phyloP scores from a whole-genome alignment of 148 eudicot genomes.

The Silene latifolia region DNA sequence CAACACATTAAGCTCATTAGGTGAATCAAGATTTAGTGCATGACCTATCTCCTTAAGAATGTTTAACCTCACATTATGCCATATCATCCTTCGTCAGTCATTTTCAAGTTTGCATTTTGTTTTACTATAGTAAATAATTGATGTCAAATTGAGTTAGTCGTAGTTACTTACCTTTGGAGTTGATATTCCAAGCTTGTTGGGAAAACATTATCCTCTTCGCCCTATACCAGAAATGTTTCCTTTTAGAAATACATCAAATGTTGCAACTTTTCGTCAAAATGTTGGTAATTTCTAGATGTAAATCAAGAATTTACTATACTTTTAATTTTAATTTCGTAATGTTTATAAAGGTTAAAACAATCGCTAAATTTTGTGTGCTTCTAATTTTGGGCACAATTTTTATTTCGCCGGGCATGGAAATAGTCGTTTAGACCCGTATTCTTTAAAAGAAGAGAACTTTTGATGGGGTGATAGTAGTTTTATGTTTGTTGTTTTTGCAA shows the following conservation, averaged over 20 bases:
- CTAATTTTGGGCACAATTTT: too few relatives aligned
- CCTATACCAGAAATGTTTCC: conserved; percentile 71
- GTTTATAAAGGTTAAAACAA: too few relatives aligned
- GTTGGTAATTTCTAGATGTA: too few relatives aligned
- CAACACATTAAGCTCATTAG: conserved; percentile 31
- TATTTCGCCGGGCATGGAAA: too few relatives aligned
- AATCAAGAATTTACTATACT: too few relatives aligned
- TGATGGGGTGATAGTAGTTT: too few relatives aligned
- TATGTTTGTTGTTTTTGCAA: background rate
- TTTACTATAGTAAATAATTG: too few relatives aligned
- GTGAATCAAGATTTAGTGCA: conserved; percentile 55
- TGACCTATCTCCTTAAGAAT: conserved; percentile 49
- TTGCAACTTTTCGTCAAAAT: too few relatives aligned
- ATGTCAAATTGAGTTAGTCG: background rate
- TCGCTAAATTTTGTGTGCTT: too few relatives aligned
- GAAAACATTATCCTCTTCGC: conserved; percentile 60
- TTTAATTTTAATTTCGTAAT: too few relatives aligned
- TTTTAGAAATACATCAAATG: conserved; percentile 17
- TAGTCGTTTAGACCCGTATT: too few relatives aligned
- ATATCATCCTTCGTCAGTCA: conserved; percentile 37
- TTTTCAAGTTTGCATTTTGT: background rate
- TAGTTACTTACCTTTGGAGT: conserved; percentile 40
- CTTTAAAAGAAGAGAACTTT: too few relatives aligned
- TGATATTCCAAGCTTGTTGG: conserved; percentile 45
- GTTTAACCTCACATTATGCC: conserved; percentile 41